Base-by-base conservation (phyloP, 805 yeast genomes). In the Dipodascopsis uninucleata region DNA sequence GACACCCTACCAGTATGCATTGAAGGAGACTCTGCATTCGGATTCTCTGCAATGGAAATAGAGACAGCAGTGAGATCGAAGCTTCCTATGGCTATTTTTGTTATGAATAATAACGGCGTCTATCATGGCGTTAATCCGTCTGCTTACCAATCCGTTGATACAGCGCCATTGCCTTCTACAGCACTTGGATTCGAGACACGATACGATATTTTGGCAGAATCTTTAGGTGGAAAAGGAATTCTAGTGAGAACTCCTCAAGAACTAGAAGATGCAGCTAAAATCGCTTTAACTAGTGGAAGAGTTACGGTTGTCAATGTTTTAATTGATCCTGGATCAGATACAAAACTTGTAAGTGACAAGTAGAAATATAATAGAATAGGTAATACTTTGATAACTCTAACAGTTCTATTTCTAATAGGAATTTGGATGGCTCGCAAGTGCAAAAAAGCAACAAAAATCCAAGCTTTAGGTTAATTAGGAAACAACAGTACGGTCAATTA, bases 1-100 rank as follows among this genome's bases (percentile, higher is more conserved):
- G 56, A 63, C 0, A 64, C 69, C 33, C 61, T 66, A 4, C 78
- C 80, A 0, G 62, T 82, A 3, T 76, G 81, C 5, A 76, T 82
- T 24, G 82, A 79, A 59, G 89, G 88, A 5, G 88, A 82, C 59
- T 81, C 88, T 1, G 88, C 88, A 2, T 79, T 82, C 65, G 88
- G 88, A 2, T 82, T 82, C 58, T 77, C 83, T 4, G 85, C 78
- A 0, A 72, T 81, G 71, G 89, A 82, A 53, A 51, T 82, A n/a
- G 88, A 82, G 57, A 82, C 89, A 0, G 76, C 82, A 1, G 77
- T 76, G 4, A 64, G 88, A 32, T 63, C 70, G 22, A 58, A 68
- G 2, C 61, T 81, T 18, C 81, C 82, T 2, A 62, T 80, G 52
- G 62, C 81, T 5, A 65, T 82, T 7, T 68, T 77, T 21, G 78